phyloP scores from a whole-genome alignment of 371 early-diverging fungal genomes.

The Mucor sp. region DNA sequence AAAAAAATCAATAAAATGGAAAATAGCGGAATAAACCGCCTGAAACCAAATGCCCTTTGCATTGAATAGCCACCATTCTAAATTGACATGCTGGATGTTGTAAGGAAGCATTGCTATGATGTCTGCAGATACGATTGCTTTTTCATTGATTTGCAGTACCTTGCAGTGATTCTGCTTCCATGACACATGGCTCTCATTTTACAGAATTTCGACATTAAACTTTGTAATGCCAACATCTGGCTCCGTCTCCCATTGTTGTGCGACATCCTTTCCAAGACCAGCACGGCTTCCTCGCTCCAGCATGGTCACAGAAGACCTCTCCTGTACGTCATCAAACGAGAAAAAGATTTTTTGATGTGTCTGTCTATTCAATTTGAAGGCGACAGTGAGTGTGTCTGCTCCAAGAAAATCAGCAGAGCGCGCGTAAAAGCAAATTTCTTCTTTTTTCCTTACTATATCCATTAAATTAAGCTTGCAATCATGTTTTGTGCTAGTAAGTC shows the following conservation, averaged over 20 bases:
- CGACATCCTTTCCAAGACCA: not conserved
- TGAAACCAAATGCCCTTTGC: not conserved
- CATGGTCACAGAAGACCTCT: not conserved
- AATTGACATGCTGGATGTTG: too few relatives aligned
- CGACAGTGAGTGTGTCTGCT: not conserved
- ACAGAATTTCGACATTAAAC: not conserved
- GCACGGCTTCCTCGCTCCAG: not conserved
- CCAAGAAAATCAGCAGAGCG: not conserved
- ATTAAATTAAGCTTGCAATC: not conserved
- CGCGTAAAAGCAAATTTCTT: constrained; percentile 3
- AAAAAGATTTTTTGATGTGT: constrained; percentile 2
- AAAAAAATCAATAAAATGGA: not conserved
- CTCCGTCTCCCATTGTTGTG: not conserved
- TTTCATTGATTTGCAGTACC: too few relatives aligned
- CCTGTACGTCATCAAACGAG: not conserved
- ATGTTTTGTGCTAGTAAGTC: constrained; percentile 18
- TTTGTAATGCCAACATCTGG: not conserved
- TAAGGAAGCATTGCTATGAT: not conserved
- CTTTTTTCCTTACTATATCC: not conserved
- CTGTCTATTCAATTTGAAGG: not conserved
- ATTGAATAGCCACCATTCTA: too few relatives aligned
- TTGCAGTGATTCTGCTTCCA: not conserved
- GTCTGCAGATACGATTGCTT: too few relatives aligned
- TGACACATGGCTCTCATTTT: not conserved
- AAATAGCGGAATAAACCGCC: not conserved